Conservation (phyloP, 306 rosid species). For the Citrullus colocynthis region DNA sequence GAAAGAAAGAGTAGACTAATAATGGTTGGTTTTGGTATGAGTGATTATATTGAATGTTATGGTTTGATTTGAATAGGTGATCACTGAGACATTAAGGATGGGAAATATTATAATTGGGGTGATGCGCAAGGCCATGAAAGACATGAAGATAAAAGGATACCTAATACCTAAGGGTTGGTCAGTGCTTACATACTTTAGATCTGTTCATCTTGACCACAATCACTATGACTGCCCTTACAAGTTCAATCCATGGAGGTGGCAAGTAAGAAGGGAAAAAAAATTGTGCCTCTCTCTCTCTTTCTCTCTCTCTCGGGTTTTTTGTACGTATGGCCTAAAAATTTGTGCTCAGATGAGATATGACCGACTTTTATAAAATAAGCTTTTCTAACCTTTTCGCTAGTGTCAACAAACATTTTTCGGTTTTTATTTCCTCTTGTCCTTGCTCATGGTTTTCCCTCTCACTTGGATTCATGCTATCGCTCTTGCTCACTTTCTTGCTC, state of each 20-base stretch:
- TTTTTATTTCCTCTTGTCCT: no score
- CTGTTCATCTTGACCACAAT: conserved; percentile 80
- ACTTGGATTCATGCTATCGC: no score
- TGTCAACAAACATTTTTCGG: no score
- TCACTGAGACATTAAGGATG: conserved; percentile 75
- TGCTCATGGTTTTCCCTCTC: no score
- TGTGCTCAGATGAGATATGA: background rate
- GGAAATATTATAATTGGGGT: conserved; percentile 77
- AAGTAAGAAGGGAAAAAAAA: conserved; percentile 30
- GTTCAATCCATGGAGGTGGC: conserved; percentile 99
- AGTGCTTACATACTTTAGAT: conserved; percentile 63
- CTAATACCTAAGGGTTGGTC: conserved; percentile 86
- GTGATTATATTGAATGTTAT: no score
- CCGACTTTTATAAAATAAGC: no score
- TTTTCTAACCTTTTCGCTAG: no score
- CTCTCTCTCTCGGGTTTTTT: no score
- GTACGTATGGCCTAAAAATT: no score
- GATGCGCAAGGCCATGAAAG: conserved; percentile 82
- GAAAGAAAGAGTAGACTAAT: background rate
- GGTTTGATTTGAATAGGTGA: conserved; percentile 33
- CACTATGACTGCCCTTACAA: conserved; percentile 62
- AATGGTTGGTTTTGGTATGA: background rate
- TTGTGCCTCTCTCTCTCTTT: no score
- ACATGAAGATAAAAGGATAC: conserved; percentile 72
- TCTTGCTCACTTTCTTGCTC: no score